These are phyloP conservation scores for Punica granatum DNA, from an alignment of 345 rosid species.

Conservation along the genomic window DNA sequence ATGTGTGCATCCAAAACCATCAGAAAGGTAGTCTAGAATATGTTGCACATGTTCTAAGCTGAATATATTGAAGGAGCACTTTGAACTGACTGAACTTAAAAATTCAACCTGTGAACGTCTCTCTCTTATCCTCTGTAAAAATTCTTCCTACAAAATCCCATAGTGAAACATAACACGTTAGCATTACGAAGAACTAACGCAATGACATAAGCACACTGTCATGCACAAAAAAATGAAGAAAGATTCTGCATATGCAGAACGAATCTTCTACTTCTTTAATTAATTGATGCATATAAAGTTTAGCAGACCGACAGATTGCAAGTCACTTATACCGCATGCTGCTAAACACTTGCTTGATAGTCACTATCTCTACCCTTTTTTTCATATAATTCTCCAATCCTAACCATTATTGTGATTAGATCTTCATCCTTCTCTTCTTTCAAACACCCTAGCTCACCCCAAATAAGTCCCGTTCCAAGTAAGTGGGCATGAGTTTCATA, in stretches of 20 bases:
- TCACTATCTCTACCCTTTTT: background rate
- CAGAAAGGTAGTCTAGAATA: conserved; percentile 49
- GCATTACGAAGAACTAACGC: background rate
- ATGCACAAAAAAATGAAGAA: background rate
- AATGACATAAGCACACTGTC: background rate
- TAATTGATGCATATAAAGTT: background rate
- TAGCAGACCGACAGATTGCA: background rate
- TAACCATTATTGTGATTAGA: background rate
- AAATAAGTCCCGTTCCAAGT: background rate
- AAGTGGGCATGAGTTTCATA: background rate
- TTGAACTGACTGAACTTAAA: conserved; percentile 51
- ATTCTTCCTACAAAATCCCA: conserved; percentile 50
- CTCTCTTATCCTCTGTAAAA: conserved; percentile 55
- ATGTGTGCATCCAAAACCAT: conserved; percentile 24
- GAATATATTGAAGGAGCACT: conserved; percentile 66
- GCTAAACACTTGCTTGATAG: background rate
- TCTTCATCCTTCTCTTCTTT: background rate
- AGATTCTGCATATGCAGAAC: background rate
- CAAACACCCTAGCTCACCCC: background rate
- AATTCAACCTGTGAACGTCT: conserved; percentile 66
- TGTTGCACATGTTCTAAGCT: conserved; percentile 55
- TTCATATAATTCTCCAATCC: background rate
- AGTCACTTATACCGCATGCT: background rate
- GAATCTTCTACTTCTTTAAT: background rate
- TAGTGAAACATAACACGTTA: background rate